These are phyloP conservation scores for Nicotiana undulata DNA, from an alignment of 257 asterid species.

Conservation along the genomic window DNA sequence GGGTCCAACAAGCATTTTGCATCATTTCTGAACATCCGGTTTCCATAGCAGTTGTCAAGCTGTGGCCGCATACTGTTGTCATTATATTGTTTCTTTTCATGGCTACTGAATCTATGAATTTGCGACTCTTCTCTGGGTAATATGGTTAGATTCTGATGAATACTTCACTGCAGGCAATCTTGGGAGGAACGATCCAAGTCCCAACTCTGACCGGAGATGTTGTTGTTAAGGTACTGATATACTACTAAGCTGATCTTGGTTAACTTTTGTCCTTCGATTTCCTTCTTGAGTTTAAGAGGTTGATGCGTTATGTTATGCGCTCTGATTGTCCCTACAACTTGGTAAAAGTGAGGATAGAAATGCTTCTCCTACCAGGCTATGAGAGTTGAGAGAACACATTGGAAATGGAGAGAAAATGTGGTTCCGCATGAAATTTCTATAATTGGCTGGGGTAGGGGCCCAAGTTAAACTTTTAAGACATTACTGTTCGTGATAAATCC, in stretches of 20 bases:
- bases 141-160: constrained; percentile 6
- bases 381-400: background rate
- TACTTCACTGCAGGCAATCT: constrained; percentile 62
- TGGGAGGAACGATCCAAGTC: constrained; percentile 90
- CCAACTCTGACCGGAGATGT: constrained; percentile 90
- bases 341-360: background rate
- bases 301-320: background rate
- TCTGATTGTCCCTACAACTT: background rate
- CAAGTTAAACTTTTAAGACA: background rate
- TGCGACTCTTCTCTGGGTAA: background rate
- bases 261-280: background rate
- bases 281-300: background rate
- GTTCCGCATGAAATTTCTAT: background rate
- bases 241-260: background rate
- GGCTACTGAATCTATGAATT: background rate
- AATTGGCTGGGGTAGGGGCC: background rate
- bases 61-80: background rate
- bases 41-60: background rate
- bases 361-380: background rate
- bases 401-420: background rate
- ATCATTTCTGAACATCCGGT: background rate
- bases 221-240: constrained; percentile 62
- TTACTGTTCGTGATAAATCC: background rate
- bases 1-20: background rate
- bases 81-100: background rate